phyloP scores from a whole-genome alignment of 2,329 filamentous ascomycete genomes.

The Hortaea werneckii region DNA sequence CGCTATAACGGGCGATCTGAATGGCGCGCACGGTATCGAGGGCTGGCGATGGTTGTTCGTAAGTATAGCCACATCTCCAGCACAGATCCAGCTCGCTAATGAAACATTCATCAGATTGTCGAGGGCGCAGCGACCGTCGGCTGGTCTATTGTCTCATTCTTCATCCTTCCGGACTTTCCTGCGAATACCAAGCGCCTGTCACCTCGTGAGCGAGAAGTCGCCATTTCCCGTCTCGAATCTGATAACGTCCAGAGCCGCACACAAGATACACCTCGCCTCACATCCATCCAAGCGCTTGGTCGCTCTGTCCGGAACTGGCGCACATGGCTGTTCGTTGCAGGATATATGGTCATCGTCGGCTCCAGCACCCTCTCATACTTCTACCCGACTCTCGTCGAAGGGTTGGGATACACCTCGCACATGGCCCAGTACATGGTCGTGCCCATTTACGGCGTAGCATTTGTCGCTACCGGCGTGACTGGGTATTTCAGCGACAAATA shows the following conservation, averaged over 20 bases:
- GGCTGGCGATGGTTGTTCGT: conserved; percentile 37
- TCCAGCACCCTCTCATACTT: conserved; percentile 45
- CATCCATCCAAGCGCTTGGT: conserved; percentile 29
- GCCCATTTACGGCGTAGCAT: conserved; percentile 42
- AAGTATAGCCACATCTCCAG: neutral
- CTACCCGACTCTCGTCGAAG: conserved; percentile 44
- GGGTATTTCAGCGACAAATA: conserved; percentile 38
- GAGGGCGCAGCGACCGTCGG: conserved; percentile 36
- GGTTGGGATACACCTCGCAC: conserved; percentile 38
- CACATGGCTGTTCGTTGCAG: conserved; percentile 39
- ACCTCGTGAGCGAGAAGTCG: conserved; percentile 32
- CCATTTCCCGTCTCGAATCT: conserved; percentile 35
- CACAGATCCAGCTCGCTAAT: no score
- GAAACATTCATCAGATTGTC: conserved; percentile 12
- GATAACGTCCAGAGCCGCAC: conserved; percentile 31
- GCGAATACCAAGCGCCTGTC: conserved; percentile 35
- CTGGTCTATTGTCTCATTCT: conserved; percentile 33
- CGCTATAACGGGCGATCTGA: conserved; percentile 25
- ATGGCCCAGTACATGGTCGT: conserved; percentile 42
- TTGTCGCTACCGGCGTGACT: conserved; percentile 38
- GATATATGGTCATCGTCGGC: conserved; percentile 43
- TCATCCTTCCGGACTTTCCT: conserved; percentile 43
- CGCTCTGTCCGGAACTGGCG: conserved; percentile 36
- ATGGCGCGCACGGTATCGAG: conserved; percentile 29
- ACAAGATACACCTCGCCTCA: conserved; percentile 23